Conservation (phyloP, 768 basidiomycete species). For the Pleurotus platypus region DNA sequence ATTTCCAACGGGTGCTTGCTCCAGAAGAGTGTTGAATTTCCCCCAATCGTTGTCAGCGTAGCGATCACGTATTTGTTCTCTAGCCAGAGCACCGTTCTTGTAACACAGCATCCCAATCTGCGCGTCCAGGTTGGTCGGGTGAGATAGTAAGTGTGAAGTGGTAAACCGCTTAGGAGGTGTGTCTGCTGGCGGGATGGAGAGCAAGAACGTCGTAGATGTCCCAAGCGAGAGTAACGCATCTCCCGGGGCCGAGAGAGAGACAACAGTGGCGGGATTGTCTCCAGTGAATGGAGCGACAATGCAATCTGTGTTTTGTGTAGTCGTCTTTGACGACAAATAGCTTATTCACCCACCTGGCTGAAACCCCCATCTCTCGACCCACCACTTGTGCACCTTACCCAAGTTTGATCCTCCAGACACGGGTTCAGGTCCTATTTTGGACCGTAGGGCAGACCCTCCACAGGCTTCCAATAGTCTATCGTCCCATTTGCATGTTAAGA, state of each 20-base stretch:
- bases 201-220: conserved; percentile 83
- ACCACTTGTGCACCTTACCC: conserved; percentile 66
- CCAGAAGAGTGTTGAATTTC: conserved; percentile 64
- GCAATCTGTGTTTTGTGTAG: conserved; percentile 47
- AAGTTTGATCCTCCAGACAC: conserved; percentile 66
- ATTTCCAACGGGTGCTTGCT: conserved; percentile 51
- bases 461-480: conserved; percentile 60
- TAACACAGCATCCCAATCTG: conserved; percentile 92
- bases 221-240: conserved; percentile 86
- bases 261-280: conserved; percentile 85
- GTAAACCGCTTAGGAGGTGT: conserved; percentile 66
- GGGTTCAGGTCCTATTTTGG: conserved; percentile 75
- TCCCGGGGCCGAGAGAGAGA: conserved; percentile 68
- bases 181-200: conserved; percentile 67
- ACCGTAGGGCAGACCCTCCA: conserved; percentile 61
- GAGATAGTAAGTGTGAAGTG: conserved; percentile 70
- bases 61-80: conserved; percentile 70
- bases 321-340: neutral
- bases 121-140: conserved; percentile 56
- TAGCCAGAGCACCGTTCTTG: conserved; percentile 82
- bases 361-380: conserved; percentile 75
- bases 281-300: conserved; percentile 83
- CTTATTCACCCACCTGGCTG: conserved; percentile 42
- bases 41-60: conserved; percentile 63
- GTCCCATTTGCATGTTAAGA: conserved; percentile 73